Evolutionary conservation across 1,139 yeast genomes (phyloP), one percentile per base, ranked within the genome.

Genomic region (Pichia sp.): DNA sequence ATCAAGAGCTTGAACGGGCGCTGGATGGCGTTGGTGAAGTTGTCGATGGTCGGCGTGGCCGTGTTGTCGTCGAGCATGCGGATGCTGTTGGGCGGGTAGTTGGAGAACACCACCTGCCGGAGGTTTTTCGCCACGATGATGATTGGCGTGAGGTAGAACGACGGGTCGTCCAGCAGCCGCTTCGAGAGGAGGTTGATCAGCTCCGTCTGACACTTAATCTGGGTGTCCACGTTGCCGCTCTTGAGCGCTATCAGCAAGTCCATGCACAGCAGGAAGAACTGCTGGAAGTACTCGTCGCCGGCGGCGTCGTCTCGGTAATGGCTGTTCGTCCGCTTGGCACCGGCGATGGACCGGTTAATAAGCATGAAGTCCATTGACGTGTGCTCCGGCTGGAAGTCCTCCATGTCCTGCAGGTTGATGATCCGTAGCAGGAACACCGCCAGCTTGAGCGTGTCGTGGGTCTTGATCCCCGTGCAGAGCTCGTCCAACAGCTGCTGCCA

Each of bases 1-100:
- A 91, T 73, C 60, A 96, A 87, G 4, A 87, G 69, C 58, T 87
- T 88, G 70, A 91, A 87, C 7, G 93, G 81, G 58, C 83, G 77
- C 69, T 90, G 91, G 57, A 90, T 67, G 74, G 85, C 80, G 55
- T 73, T 80, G 6, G 90, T 92, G 55, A 88, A 76, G 54, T 74
- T 73, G 57, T 83, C 87, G 53, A 63, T 65, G n/a, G 46, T 48
- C 17, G 41, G 20, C 17, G 30, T 46, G 24, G 49, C 30, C 27
- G 27, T 17, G 24, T 10, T 30, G 31, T 46, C 31, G 24, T n/a
- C 24, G 10, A 27, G 14, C 24, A 20, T 31, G 9, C 10, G 38
- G n/a, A 9, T 6, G 29, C 20, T 34, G 29, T 16, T 20, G 14
- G 49, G 49, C 29, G 49, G 49, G 38, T 46, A 33, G 24, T 31